Base-by-base conservation (phyloP, 306 rosid genomes). In the Cotoneaster glaucophyllus region DNA sequence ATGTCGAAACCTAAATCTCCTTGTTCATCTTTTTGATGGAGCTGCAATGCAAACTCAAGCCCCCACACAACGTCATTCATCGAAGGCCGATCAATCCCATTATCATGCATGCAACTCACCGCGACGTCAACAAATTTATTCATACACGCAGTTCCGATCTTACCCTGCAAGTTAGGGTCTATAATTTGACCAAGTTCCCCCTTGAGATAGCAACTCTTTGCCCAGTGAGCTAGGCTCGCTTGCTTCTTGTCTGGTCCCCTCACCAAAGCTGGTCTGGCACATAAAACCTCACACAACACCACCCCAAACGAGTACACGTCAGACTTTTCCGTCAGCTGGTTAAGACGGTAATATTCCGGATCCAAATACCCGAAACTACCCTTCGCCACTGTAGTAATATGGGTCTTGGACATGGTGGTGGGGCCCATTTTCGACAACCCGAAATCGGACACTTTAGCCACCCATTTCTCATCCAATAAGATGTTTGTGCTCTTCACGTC, bases 231-330 rank as follows among this genome's bases (percentile, higher is more conserved):
- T 11, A 81, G 2, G 41, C 53, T 71, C 37, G 58, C 52, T 28
- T 32, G 74, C 56, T 50, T 63, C 52, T 34, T 57, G 37, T 73
- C 74, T 4, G 22, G 75, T 0, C 34, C 58, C 2, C 74, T 74
- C 3, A 65, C 9, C 12, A 81, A 26, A 1, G 85, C 70, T 10
- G 71, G 71, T 18, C 84, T 54, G 17, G 72, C 84, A 11, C 83
- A 72, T 22, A 79, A 74, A 2, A 73, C 75, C 34, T 79, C 78
- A 24, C 76, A 79, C 2, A 79, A 32, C 4, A 79, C 83, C 1
- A 79, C 83, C 5, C 83, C 83, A 15, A 79, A 79, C 2, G 79
- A 79, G 78, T 79, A 79, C 24, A 79, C 79, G 19, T 73, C 83
- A 10, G 83, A 79, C 63, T 79, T 79, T 6, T 74, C 79, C 0